Base-by-base conservation (phyloP, 2,329 filamentous ascomycete genomes). In the Botrytis galanthina region DNA sequence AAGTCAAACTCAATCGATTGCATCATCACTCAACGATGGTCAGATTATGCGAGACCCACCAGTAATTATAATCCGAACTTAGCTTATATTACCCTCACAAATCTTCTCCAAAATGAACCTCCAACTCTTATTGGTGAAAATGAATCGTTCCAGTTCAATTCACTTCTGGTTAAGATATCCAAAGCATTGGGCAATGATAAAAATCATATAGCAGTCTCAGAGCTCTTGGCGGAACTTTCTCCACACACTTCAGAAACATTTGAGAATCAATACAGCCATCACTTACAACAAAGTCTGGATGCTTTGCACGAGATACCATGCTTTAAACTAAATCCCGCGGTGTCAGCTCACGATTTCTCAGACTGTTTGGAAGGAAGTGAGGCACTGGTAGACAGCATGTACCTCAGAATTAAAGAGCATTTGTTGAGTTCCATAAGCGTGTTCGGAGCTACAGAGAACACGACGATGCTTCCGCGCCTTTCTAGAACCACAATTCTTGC, bases 401-500 rank as follows among this genome's bases (percentile, higher is more conserved):
- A 69, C 1, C 35, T 18, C 18, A 18, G 3, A 12, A 69, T 69
- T 26, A 10, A 32, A 26, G n/a, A 42, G 26, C 66, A 57, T 0
- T 32, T 68, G 20, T 4, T 68, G 1, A 42, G 16, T 16, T 57
- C 66, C 5, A 9, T 68, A 20, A 29, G 6, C 6, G 35, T n/a
- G n/a, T 68, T 68, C 5, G 64, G 64, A 10, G 14, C n/a, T 22
- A 63, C 5, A 42, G 44, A 63, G 14, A 51, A 32, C 9, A 39
- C 32, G 16, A 71, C 32, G 10, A 46, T 76, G 66, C 70, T 76
- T 26, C 77, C 77, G 5, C 73, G 76, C 1, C 42, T 78, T 5
- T 77, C 75, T 12, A 64, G 69, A 44, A 73, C 60, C n/a, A 63
- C 74, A 46, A 67, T 77, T 32, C 75, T 78, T 8, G 54, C 66